These are phyloP conservation scores for Themeda triandra DNA, from an alignment of 176 grass and related monocot genomes.

Conservation along the genomic window DNA sequence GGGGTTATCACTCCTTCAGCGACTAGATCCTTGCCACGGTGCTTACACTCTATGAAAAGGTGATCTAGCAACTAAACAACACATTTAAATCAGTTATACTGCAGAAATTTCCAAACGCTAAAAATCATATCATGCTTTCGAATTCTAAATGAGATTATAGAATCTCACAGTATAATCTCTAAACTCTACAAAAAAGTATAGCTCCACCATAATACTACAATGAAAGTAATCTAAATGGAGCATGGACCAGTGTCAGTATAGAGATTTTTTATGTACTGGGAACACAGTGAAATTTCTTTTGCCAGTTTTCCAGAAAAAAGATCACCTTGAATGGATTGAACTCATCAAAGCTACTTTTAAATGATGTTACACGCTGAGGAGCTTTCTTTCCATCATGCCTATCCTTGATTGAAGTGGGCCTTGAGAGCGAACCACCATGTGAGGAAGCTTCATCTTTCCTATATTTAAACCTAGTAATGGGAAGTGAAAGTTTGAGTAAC, in stretches of 20 bases:
- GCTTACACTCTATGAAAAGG: conserved; percentile 73
- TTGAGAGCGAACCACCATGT: conserved; percentile 35
- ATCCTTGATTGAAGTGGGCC: conserved; percentile 49
- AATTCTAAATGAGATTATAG: not conserved
- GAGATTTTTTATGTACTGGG: not conserved
- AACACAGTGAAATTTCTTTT: conserved; percentile 6
- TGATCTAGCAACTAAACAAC: conserved; percentile 73
- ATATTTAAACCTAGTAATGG: conserved; percentile 48
- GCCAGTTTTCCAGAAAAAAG: not conserved
- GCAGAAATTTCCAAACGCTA: not conserved
- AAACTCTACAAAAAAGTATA: not conserved
- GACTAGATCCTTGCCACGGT: conserved; percentile 61
- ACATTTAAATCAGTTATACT: conserved; percentile 29
- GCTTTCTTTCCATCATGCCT: conserved; percentile 53
- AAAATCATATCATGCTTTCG: not conserved
- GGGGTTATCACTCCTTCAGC: conserved; percentile 67
- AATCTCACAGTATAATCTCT: not conserved
- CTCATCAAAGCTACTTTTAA: conserved; percentile 82
- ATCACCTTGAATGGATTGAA: conserved; percentile 93
- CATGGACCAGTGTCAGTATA: not conserved
- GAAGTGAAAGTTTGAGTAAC: not conserved
- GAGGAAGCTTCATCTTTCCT: conserved; percentile 37
- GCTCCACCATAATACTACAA: not conserved
- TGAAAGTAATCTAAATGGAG: not conserved
- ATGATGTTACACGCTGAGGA: conserved; percentile 66